Percentiles rank a stretch among this genome's conserved stretches.
phyloP scores from a whole-genome alignment of 2,329 filamentous ascomycete species.

The Ophiosphaerella narmari region DNA sequence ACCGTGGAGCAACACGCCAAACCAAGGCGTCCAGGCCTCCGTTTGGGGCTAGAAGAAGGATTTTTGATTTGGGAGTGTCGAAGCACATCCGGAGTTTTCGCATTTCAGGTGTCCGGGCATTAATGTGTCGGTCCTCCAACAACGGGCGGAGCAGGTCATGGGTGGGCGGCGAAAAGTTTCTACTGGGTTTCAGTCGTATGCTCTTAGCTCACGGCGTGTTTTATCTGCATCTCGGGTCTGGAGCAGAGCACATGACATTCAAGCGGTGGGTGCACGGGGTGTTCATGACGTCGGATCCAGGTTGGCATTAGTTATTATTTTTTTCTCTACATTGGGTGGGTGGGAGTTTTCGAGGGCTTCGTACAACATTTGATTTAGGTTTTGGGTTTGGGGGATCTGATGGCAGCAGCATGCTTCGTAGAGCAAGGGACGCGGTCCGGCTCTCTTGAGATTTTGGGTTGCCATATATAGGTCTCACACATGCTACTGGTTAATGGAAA shows the following conservation, averaged over 20 bases:
- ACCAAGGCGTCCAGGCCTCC: slow-evolving; percentile 82
- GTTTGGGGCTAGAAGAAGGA: slow-evolving; percentile 77
- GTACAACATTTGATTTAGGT: slow-evolving; percentile 14
- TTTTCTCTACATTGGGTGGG: slow-evolving; percentile 18
- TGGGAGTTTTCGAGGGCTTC: slow-evolving; percentile 31
- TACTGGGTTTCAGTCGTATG: slow-evolving; percentile 35
- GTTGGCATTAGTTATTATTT: slow-evolving; percentile 24
- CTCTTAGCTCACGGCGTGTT: slow-evolving; percentile 36
- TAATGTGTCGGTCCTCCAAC: slow-evolving; percentile 43
- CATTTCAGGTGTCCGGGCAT: slow-evolving; percentile 51
- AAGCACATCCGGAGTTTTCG: slow-evolving; percentile 50
- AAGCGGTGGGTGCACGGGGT: slow-evolving; percentile 33
- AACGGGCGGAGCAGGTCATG: slow-evolving; percentile 41
- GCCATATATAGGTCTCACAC: slow-evolving; percentile 24
- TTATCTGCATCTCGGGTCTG: slow-evolving; percentile 36
- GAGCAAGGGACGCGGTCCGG: slow-evolving; percentile 19
- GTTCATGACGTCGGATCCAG: slow-evolving; percentile 34
- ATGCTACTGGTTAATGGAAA: slow-evolving; percentile 36
- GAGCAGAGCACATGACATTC: slow-evolving; percentile 38
- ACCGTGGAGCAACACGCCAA: slow-evolving; percentile 76
- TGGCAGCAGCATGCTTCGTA: slow-evolving; percentile 20
- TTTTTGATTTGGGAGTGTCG: slow-evolving; percentile 41
- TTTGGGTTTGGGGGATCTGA: slow-evolving; percentile 17
- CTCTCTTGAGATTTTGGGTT: slow-evolving; percentile 24
- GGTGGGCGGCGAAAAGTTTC: slow-evolving; percentile 42